Percentiles rank a stretch among this genome's conserved stretches.
Conservation (phyloP, 2,329 filamentous ascomycete species). For the Colletotrichum sublineola region DNA sequence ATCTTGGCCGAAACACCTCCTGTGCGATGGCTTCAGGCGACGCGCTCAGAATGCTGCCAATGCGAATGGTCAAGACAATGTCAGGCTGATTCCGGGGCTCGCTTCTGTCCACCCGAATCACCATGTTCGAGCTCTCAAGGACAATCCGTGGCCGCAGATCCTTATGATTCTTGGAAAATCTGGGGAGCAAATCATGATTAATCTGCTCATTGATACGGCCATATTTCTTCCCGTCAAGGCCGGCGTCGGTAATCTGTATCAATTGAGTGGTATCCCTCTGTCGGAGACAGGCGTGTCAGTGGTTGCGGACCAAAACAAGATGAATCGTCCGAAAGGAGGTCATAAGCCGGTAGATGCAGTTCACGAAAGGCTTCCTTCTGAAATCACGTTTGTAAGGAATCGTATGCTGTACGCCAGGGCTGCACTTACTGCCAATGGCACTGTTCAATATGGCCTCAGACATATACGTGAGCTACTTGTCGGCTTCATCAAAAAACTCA, state of each 20-base stretch:
- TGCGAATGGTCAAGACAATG: conserved; percentile 46
- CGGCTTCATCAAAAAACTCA: background rate
- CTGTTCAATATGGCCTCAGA: conserved; percentile 79
- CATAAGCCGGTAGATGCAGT: conserved; percentile 12
- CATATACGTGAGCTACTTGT: conserved; percentile 78
- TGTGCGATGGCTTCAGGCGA: conserved; percentile 85
- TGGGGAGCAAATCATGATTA: conserved; percentile 82
- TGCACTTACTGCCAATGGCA: conserved; percentile 75
- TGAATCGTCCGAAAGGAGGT: conserved; percentile 13
- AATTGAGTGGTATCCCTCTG: conserved; percentile 76
- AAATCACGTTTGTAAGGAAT: conserved; percentile 82
- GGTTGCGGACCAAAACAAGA: background rate
- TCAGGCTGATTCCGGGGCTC: conserved; percentile 72
- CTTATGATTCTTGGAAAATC: conserved; percentile 80
- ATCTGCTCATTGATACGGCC: conserved; percentile 81
- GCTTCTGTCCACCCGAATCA: conserved; percentile 75
- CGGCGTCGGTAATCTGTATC: conserved; percentile 76
- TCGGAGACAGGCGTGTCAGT: conserved; percentile 52
- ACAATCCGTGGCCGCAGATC: conserved; percentile 80
- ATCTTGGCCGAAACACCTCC: conserved; percentile 75
- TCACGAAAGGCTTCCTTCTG: conserved; percentile 57
- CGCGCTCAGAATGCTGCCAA: conserved; percentile 48
- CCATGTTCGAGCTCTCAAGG: conserved; percentile 77
- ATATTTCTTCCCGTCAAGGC: conserved; percentile 76
- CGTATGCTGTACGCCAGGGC: conserved; percentile 89